Evolutionary conservation across 352 stramenopile species (phyloP).

Genomic region (Pythium dissimile): DNA sequence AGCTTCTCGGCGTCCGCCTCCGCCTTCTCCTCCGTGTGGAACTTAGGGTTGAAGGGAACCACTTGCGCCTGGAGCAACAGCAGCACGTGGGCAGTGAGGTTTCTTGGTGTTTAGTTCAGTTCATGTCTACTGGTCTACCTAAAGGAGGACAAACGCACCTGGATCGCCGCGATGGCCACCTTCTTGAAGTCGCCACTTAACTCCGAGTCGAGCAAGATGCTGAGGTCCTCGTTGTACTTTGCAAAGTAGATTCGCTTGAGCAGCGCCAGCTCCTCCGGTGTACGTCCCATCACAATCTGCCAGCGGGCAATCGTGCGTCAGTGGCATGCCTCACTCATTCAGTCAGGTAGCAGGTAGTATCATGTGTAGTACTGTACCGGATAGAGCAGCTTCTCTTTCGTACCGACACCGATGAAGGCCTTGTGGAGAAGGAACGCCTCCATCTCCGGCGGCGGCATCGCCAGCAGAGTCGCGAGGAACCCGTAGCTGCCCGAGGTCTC

Average conservation of each 20-base stretch:
- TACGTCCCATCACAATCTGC: constrained; percentile 67
- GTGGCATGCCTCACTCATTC: no score
- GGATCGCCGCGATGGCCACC: constrained; percentile 55
- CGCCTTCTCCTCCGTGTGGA: constrained; percentile 56
- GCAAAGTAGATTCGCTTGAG: constrained; percentile 76
- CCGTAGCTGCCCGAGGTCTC: constrained; percentile 70
- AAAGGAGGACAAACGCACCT: constrained; percentile 20
- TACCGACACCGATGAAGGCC: constrained; percentile 43
- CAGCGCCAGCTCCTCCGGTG: constrained; percentile 67
- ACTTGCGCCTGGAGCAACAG: constrained; percentile 1
- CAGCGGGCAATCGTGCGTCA: no score
- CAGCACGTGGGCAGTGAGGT: background rate
- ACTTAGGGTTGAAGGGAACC: constrained; percentile 35
- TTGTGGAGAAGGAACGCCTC: constrained; percentile 68
- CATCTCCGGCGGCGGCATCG: constrained; percentile 54
- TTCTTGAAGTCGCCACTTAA: constrained; percentile 68
- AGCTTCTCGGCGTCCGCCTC: constrained; percentile 55
- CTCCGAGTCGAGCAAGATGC: constrained; percentile 57
- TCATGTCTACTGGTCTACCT: no score
- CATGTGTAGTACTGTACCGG: constrained; percentile 32
- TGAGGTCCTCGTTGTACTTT: constrained; percentile 71
- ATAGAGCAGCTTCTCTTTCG: constrained; percentile 65
- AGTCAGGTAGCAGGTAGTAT: no score
- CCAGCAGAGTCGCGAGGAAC: constrained; percentile 60
- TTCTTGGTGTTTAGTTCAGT: no score